A percentile compares a stretch with the other conserved stretches of the same genome.
phyloP scores from a whole-genome alignment of 805 yeast genomes.

The Schwanniomyces polymorphus region DNA sequence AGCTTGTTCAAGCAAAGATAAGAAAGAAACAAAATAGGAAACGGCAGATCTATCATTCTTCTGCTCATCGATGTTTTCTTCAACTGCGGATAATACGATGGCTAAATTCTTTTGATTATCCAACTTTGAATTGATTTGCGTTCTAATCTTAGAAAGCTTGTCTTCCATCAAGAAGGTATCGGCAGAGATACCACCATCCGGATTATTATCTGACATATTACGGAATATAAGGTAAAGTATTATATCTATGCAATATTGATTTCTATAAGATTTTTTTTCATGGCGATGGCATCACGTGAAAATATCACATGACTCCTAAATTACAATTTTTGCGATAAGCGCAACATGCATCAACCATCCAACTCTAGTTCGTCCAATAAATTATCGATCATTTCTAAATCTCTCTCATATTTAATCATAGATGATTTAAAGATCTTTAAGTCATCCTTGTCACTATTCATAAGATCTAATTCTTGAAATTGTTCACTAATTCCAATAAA shows the following conservation, averaged over 20 bases:
- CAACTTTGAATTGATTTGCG: constrained; percentile 73
- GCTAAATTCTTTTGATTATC: constrained; percentile 88
- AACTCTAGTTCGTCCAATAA: constrained; percentile 26
- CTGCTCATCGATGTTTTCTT: constrained; percentile 77
- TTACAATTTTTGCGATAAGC: background rate
- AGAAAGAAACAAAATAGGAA: constrained; percentile 81
- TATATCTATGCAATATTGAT: background rate
- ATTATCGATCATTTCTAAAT: constrained; percentile 27
- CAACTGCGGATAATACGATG: constrained; percentile 81
- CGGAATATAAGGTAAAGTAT: background rate
- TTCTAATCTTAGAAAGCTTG: constrained; percentile 65
- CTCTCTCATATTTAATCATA: constrained; percentile 19
- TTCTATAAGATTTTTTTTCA: constrained; percentile 3
- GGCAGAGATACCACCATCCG: constrained; percentile 36
- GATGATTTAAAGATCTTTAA: constrained; percentile 16
- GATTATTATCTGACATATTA: constrained; percentile 30
- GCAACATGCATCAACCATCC: constrained; percentile 22
- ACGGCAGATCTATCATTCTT: constrained; percentile 63
- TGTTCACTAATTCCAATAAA: constrained; percentile 20
- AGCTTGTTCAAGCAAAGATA: constrained; percentile 79
- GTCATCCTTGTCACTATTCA: constrained; percentile 10
- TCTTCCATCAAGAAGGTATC: constrained; percentile 56
- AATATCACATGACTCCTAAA: background rate
- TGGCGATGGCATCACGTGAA: constrained; percentile 6
- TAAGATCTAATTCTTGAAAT: constrained; percentile 9